Conservation (phyloP, 495 filamentous ascomycete genomes). For the Poronia punctata region DNA sequence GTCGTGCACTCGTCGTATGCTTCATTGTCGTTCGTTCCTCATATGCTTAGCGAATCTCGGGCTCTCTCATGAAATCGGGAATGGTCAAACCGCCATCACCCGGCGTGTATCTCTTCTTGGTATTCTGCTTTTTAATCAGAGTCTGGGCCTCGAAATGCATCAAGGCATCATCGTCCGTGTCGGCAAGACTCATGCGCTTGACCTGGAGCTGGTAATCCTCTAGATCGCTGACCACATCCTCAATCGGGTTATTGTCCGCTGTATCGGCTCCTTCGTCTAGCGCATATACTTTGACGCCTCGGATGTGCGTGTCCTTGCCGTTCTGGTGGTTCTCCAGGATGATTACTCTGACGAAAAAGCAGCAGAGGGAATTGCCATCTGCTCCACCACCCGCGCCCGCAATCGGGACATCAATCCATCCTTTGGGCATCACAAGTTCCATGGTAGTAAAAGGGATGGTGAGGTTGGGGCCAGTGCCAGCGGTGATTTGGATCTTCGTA, state of each 20-base stretch:
- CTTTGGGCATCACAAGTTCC: constrained; percentile 69
- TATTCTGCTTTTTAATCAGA: constrained; percentile 14
- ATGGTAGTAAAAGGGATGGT: constrained; percentile 75
- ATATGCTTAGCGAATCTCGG: constrained; percentile 33
- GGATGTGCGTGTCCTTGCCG: constrained; percentile 95
- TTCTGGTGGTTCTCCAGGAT: constrained; percentile 97
- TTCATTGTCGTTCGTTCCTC: neutral
- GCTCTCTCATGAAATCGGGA: constrained; percentile 39
- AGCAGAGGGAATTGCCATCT: constrained; percentile 66
- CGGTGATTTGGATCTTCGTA: constrained; percentile 77
- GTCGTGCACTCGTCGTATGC: neutral
- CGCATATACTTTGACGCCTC: constrained; percentile 87
- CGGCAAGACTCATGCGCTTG: constrained; percentile 17
- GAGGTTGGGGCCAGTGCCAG: constrained; percentile 82
- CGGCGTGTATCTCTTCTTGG: constrained; percentile 19
- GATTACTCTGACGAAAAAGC: constrained; percentile 78
- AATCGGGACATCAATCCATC: constrained; percentile 83
- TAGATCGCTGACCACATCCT: constrained; percentile 22
- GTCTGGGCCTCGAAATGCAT: constrained; percentile 9
- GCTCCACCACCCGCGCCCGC: constrained; percentile 56
- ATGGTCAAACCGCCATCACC: constrained; percentile 27
- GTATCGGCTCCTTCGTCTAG: constrained; percentile 47
- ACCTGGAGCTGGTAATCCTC: constrained; percentile 17
- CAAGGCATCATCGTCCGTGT: constrained; percentile 23
- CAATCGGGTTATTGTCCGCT: constrained; percentile 23